A percentile compares a stretch with the other conserved stretches of the same genome.
phyloP scores from a whole-genome alignment of 1,284 basidiomycete species.

The Cutaneotrichosporon arboriforme region DNA sequence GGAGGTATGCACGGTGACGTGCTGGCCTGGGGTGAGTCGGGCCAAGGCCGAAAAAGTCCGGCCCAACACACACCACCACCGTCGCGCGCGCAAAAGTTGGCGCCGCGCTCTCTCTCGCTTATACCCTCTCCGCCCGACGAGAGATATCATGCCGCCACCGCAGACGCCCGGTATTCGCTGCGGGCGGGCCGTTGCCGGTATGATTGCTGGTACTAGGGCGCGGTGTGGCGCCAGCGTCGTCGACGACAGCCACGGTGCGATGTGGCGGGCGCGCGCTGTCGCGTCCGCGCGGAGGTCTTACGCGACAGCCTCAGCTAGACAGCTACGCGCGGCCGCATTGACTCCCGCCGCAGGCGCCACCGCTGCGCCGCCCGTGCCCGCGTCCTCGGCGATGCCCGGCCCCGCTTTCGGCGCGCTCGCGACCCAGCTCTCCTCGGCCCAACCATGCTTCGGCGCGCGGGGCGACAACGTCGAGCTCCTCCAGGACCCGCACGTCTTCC shows the following conservation, averaged over 20 bases:
- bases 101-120: too few species aligned
- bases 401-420: constrained; percentile 30
- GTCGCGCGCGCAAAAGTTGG: too few species aligned
- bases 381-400: background rate
- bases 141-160: background rate
- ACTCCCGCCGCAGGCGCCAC: background rate
- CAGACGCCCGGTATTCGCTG: too few species aligned
- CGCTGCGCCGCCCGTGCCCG: background rate
- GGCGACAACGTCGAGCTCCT: constrained; percentile 34
- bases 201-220: too few species aligned
- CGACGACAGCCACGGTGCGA: background rate
- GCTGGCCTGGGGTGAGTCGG: too few species aligned
- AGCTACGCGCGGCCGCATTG: background rate
- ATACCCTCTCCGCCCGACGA: background rate
- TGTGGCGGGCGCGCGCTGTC: background rate
- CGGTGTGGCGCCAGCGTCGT: too few species aligned
- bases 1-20: too few species aligned
- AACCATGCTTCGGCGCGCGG: constrained; percentile 48
- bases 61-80: background rate
- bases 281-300: background rate
- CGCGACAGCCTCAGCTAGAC: too few species aligned
- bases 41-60: constrained; percentile 12
- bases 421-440: constrained; percentile 22
- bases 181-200: too few species aligned
- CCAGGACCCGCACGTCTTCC: constrained; percentile 50